These are phyloP conservation scores for Gaeumannomyces tritici DNA, from an alignment of 2,329 filamentous ascomycete genomes.

Conservation along the genomic window DNA sequence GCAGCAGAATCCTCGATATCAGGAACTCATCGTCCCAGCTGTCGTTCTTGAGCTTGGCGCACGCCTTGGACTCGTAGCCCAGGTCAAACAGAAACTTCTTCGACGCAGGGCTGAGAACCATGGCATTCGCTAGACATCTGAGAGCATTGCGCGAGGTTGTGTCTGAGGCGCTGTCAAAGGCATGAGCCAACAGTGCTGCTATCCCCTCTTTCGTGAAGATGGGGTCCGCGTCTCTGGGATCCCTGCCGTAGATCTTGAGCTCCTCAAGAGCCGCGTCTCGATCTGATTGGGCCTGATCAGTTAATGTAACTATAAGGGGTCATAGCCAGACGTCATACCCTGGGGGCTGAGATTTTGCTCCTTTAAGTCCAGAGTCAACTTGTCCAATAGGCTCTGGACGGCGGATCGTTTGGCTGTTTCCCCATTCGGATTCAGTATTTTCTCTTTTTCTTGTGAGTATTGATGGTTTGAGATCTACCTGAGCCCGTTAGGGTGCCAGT, in stretches of 20 bases:
- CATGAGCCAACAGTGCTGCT: slow-evolving; percentile 59
- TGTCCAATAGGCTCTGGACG: slow-evolving; percentile 54
- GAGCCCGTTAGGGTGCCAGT: neutral
- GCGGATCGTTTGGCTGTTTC: slow-evolving; percentile 58
- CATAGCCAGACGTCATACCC: slow-evolving; percentile 30
- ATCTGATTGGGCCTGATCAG: slow-evolving; percentile 33
- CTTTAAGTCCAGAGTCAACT: slow-evolving; percentile 49
- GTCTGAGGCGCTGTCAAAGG: slow-evolving; percentile 55
- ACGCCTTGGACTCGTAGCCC: slow-evolving; percentile 57
- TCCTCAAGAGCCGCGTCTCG: slow-evolving; percentile 52
- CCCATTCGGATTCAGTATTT: neutral
- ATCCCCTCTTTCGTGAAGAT: slow-evolving; percentile 84
- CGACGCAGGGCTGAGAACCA: slow-evolving; percentile 59
- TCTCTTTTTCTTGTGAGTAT: neutral
- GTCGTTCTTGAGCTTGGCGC: slow-evolving; percentile 62
- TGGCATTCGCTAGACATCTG: slow-evolving; percentile 75
- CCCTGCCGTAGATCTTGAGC: slow-evolving; percentile 71
- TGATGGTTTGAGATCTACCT: neutral
- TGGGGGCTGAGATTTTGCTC: slow-evolving; percentile 47
- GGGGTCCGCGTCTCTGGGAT: slow-evolving; percentile 61
- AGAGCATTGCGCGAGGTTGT: slow-evolving; percentile 65
- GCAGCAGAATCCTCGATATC: slow-evolving; percentile 65
- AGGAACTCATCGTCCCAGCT: slow-evolving; percentile 81
- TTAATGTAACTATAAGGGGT: neutral
- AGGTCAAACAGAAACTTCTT: slow-evolving; percentile 66